Conservation (phyloP, 2,329 filamentous ascomycete species). For the Arthrobotrys sinensis region DNA sequence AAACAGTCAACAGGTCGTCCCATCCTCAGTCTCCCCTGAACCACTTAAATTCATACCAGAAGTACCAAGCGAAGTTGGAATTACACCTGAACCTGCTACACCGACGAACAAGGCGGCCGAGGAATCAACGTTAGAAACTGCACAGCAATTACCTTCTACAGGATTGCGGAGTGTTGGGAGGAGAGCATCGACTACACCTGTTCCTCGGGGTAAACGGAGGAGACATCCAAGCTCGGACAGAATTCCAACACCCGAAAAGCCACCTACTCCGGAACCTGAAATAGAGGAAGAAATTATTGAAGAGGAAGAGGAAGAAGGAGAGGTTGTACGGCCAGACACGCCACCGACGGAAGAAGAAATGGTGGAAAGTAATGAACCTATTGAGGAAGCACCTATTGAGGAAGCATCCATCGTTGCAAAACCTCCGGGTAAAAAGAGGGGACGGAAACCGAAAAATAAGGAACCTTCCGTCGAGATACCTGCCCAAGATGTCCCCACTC, state of each 20-base stretch:
- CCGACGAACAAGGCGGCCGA: background rate
- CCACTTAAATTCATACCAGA: slow-evolving; percentile 43
- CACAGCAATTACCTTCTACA: slow-evolving; percentile 1
- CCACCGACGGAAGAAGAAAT: slow-evolving; percentile 31
- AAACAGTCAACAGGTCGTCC: slow-evolving; percentile 27
- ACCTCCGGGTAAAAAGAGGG: slow-evolving; percentile 22
- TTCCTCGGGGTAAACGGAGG: slow-evolving; percentile 62
- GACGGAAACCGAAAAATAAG: slow-evolving; percentile 47
- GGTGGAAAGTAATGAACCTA: background rate
- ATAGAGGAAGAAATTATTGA: slow-evolving; percentile 4
- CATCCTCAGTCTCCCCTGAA: slow-evolving; percentile 54
- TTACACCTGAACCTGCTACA: slow-evolving; percentile 34
- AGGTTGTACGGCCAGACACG: slow-evolving; percentile 16
- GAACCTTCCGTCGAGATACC: slow-evolving; percentile 50
- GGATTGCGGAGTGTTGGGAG: slow-evolving; percentile 27
- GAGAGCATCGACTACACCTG: slow-evolving; percentile 50
- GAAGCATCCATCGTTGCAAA: slow-evolving; percentile 6
- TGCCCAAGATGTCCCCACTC: slow-evolving; percentile 18
- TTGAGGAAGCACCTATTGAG: slow-evolving; percentile 2
- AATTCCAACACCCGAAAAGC: slow-evolving; percentile 58
- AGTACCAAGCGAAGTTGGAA: slow-evolving; percentile 31
- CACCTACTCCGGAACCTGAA: slow-evolving; percentile 44
- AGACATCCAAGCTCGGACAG: slow-evolving; percentile 63
- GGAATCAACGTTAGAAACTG: slow-evolving; percentile 1
- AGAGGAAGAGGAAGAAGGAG: slow-evolving; percentile 30